phyloP scores from a whole-genome alignment of 2,329 filamentous ascomycete species.

The Mollisiaceae sp. region DNA sequence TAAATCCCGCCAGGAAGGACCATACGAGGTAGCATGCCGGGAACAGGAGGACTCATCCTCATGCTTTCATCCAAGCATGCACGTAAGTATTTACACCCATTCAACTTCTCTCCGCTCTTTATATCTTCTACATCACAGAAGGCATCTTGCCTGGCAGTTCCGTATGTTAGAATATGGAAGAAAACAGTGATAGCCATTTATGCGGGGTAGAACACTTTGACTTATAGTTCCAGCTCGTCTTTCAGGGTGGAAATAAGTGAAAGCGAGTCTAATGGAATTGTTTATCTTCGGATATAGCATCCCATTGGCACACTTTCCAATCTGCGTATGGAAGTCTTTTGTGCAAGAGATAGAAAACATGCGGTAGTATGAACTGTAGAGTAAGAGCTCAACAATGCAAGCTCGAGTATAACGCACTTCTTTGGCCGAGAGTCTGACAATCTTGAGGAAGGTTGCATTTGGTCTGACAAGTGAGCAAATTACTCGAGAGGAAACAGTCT shows the following conservation, averaged over 20 bases:
- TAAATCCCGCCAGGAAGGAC: constrained; percentile 33
- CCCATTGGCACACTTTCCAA: background rate
- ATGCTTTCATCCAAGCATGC: constrained; percentile 48
- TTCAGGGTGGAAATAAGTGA: too few species aligned
- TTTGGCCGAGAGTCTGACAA: too few species aligned
- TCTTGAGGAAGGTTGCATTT: too few species aligned
- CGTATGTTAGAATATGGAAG: background rate
- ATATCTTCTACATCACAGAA: constrained; percentile 42
- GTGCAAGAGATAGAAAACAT: background rate
- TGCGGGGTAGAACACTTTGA: background rate
- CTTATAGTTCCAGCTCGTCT: background rate
- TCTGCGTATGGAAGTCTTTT: background rate
- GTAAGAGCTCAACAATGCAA: too few species aligned
- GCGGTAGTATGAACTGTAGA: background rate
- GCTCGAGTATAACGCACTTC: too few species aligned
- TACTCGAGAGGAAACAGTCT: too few species aligned
- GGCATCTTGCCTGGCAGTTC: background rate
- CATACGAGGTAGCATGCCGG: constrained; percentile 35
- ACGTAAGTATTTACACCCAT: constrained; percentile 46
- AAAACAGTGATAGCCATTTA: background rate
- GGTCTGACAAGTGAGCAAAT: too few species aligned
- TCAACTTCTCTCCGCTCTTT: constrained; percentile 35
- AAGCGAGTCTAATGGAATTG: background rate
- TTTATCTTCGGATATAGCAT: background rate
- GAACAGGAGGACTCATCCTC: constrained; percentile 38